Evolutionary conservation across 2,329 filamentous ascomycete genomes (phyloP).

Genomic region (Penicillium aurantiogriseum): DNA sequence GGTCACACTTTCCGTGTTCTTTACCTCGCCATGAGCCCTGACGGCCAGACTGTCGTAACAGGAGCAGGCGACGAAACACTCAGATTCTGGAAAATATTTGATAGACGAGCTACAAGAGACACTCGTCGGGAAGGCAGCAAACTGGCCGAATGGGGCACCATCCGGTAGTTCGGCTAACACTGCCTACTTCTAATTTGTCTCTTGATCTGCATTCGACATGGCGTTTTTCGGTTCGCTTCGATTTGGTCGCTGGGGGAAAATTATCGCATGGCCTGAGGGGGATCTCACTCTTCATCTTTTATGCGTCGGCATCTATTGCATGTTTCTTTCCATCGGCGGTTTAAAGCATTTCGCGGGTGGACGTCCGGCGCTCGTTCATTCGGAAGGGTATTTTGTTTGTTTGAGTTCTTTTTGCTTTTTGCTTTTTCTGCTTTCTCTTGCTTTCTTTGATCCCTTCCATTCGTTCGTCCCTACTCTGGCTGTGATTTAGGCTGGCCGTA

Average conservation of each 20-base stretch:
- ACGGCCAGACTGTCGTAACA: constrained; percentile 89
- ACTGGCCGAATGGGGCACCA: constrained; percentile 78
- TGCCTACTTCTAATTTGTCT: constrained; percentile 13
- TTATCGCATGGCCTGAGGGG: constrained; percentile 28
- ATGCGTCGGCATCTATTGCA: constrained; percentile 33
- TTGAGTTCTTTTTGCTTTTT: constrained; percentile 1
- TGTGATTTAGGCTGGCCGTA: not conserved
- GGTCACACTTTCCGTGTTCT: constrained; percentile 96
- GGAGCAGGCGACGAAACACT: constrained; percentile 95
- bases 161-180: constrained; percentile 50
- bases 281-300: constrained; percentile 18
- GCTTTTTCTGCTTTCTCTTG: constrained; percentile 11
- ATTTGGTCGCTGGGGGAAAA: constrained; percentile 16
- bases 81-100: constrained; percentile 96
- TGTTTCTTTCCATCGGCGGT: constrained; percentile 19
- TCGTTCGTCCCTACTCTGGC: not conserved
- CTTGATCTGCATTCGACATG: constrained; percentile 36
- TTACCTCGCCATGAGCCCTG: constrained; percentile 95
- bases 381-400: not conserved
- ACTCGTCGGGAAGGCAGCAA: constrained; percentile 65
- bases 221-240: constrained; percentile 32
- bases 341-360: constrained; percentile 26
- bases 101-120: constrained; percentile 68
- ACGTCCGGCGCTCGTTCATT: constrained; percentile 7
- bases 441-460: constrained; percentile 2